Percentiles rank a stretch among this genome's conserved stretches.
phyloP scores from a whole-genome alignment of 345 rosid genomes.

The Toxicodendron radicans region DNA sequence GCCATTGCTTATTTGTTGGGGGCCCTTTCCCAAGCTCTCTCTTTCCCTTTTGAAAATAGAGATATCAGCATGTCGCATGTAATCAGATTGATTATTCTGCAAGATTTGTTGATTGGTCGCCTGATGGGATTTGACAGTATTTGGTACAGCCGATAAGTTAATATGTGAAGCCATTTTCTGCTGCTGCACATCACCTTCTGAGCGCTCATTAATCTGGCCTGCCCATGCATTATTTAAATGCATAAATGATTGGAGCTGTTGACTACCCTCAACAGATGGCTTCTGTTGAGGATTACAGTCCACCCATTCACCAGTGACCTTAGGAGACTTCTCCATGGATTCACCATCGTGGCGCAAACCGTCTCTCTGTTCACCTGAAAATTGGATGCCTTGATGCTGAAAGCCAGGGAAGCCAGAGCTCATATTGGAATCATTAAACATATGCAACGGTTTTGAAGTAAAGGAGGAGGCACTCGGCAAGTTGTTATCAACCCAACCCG shows the following conservation, averaged over 20 bases:
- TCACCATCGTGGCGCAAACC: constrained; percentile 33
- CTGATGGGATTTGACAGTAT: constrained; percentile 2
- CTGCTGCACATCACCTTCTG: constrained; percentile 23
- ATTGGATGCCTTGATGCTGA: constrained; percentile 44
- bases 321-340: constrained; percentile 39
- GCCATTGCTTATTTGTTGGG: constrained; percentile 24
- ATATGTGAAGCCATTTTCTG: constrained; percentile 17
- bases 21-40: constrained; percentile 21
- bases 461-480: constrained; percentile 43
- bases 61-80: constrained; percentile 16
- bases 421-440: constrained; percentile 28
- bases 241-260: constrained; percentile 34
- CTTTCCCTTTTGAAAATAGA: constrained; percentile 17
- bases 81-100: constrained; percentile 20
- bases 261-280: constrained; percentile 29
- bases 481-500: constrained; percentile 47
- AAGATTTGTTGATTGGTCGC: constrained; percentile 12
- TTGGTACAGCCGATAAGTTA: neutral
- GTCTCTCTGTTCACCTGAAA: constrained; percentile 34
- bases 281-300: constrained; percentile 42
- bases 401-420: constrained; percentile 49
- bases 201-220: constrained; percentile 35
- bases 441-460: constrained; percentile 32
- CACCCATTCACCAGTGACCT: constrained; percentile 38
- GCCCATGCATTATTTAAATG: constrained; percentile 42